Evolutionary conservation across 768 basidiomycete species (phyloP).

Genomic region (Lactarius trivialis): DNA sequence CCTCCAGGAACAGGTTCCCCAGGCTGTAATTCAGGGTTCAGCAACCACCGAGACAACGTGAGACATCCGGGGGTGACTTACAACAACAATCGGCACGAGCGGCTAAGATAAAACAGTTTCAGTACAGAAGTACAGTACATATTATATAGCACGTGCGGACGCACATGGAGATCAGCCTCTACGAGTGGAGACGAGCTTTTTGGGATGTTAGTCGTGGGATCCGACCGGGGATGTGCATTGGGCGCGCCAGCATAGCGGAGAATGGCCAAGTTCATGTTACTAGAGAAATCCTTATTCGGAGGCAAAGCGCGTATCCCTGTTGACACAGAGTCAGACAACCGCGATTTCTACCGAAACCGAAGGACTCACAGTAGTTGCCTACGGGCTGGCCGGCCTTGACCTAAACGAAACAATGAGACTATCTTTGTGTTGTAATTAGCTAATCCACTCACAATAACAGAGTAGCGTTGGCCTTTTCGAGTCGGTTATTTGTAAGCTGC

Average conservation of each 20-base stretch:
- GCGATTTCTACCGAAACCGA: neutral
- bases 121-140: neutral
- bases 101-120: slow-evolving; percentile 2
- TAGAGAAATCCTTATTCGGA: neutral
- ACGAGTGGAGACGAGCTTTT: slow-evolving; percentile 5
- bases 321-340: neutral
- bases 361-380: slow-evolving; percentile 11
- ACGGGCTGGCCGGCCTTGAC: slow-evolving; percentile 10
- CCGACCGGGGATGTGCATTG: slow-evolving; percentile 15
- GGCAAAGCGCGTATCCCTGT: slow-evolving; percentile 17
- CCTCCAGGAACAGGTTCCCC: slow-evolving; percentile 14
- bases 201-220: slow-evolving; percentile 6
- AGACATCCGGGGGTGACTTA: neutral
- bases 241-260: slow-evolving; percentile 24
- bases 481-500: neutral
- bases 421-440: neutral
- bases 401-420: neutral
- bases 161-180: slow-evolving; percentile 15
- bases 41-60: neutral
- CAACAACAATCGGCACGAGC: slow-evolving; percentile 1
- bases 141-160: neutral
- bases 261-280: slow-evolving; percentile 20
- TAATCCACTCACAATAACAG: slow-evolving; percentile 16
- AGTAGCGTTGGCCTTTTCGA: slow-evolving; percentile 22
- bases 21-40: slow-evolving; percentile 12